These are phyloP conservation scores for Leishmania amazonensis DNA, from an alignment of 208 protist genomes.

Conservation along the genomic window DNA sequence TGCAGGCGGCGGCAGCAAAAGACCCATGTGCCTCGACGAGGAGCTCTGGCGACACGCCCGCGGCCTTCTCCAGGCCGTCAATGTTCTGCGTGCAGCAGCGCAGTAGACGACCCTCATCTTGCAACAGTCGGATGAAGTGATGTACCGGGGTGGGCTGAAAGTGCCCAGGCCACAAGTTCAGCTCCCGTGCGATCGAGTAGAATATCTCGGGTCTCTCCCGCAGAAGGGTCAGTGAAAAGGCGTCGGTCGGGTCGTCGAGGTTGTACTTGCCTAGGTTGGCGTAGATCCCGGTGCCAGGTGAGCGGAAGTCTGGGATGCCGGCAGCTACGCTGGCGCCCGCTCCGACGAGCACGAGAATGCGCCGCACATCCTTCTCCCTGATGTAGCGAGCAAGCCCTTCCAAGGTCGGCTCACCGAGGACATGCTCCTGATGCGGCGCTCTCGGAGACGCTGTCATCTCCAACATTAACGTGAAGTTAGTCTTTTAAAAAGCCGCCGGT, in stretches of 20 bases:
- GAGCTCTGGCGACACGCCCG: constrained; percentile 73
- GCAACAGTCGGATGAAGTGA: constrained; percentile 93
- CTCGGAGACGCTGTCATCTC: neutral
- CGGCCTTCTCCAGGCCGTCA: constrained; percentile 91
- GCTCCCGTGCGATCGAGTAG: constrained; percentile 86
- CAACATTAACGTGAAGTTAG: neutral
- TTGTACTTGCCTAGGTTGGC: constrained; percentile 88
- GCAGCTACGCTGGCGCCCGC: constrained; percentile 92
- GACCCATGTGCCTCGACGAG: constrained; percentile 97
- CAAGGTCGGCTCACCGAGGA: constrained; percentile 54
- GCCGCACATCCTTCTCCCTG: constrained; percentile 50
- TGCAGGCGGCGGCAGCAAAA: constrained; percentile 87
- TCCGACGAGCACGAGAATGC: constrained; percentile 91
- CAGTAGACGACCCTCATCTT: constrained; percentile 90
- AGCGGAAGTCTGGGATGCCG: constrained; percentile 96
- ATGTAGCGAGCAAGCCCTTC: constrained; percentile 77
- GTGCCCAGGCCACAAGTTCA: constrained; percentile 84
- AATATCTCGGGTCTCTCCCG: constrained; percentile 88
- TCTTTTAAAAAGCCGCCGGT: neutral
- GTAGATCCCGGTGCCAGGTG: constrained; percentile 93
- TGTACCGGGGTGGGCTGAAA: constrained; percentile 91
- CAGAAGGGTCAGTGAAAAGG: constrained; percentile 94
- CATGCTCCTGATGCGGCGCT: constrained; percentile 28
- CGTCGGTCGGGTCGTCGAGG: constrained; percentile 85
- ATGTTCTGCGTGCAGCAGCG: constrained; percentile 98